phyloP scores from a whole-genome alignment of 176 grass and related monocot genomes.

The Musa itinerans region DNA sequence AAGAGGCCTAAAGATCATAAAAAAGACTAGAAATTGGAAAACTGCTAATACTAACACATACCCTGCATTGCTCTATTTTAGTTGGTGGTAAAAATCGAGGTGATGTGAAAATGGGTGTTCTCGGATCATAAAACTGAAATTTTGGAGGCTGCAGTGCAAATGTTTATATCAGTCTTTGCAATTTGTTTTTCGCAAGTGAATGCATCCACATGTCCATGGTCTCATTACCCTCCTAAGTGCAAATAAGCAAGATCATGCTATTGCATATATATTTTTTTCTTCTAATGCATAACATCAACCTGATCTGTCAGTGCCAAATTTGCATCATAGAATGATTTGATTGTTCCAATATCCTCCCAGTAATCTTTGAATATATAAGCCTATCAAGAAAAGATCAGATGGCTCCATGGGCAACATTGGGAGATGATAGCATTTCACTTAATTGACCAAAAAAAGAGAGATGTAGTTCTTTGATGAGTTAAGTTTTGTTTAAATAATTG shows the following conservation, averaged over 20 bases:
- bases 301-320: conserved; percentile 69
- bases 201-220: background rate
- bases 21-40: background rate
- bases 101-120: conserved; percentile 4
- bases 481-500: background rate
- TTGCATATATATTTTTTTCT: background rate
- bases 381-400: conserved; percentile 16
- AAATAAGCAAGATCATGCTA: background rate
- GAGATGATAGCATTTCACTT: no score
- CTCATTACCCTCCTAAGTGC: background rate
- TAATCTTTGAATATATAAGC: conserved; percentile 53
- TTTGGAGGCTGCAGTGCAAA: background rate
- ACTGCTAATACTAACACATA: background rate
- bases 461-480: background rate
- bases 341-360: conserved; percentile 78
- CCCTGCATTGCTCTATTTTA: conserved; percentile 15
- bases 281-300: conserved; percentile 11
- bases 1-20: conserved; percentile 7
- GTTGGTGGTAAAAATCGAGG: conserved; percentile 10
- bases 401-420: no score
- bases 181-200: no score
- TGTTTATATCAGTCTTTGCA: no score
- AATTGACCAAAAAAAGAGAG: background rate
- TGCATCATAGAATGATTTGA: conserved; percentile 65
- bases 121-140: conserved; percentile 13